Base-by-base conservation (phyloP, 345 rosid species). In the Punica granatum region DNA sequence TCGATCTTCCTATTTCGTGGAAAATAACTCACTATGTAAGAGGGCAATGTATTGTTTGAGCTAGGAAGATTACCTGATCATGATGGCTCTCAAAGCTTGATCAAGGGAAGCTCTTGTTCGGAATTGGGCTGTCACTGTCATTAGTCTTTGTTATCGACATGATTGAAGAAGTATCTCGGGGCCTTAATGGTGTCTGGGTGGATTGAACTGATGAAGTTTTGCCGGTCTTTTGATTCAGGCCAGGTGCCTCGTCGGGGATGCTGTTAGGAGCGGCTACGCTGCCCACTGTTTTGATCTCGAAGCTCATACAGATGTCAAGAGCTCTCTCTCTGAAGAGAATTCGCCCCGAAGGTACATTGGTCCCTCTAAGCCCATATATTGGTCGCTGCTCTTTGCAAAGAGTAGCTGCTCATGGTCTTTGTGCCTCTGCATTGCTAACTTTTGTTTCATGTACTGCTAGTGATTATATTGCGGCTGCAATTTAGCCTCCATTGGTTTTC, bases 191-290 rank as follows among this genome's bases (percentile, higher is more conserved):
- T 31, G 32, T 34, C 31, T 33, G 60, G 2, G 61, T 56, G 0
- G 43, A 42, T 34, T 60, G 43, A 42, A 0, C 6, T 69, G 66
- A 60, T 60, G 25, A 56, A 26, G 4, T 56, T 56, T 12, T 13
- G 14, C 26, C 13, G 33, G 16, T 28, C 46, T 39, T 51, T 36
- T 63, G 32, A 76, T 43, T 23, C 77, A 93, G 98, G 74, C 82
- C 82, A 2, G 99, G 91, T 44, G 97, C 84, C 69, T 84, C 97
- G 1, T 91, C 99, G 6, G 99, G 99, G 76, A 88, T 94, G 67
- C 75, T 91, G 58, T 74, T 94, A 0, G 97, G 95, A 64, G 89
- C 95, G 16, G 87, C 88, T 41, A 88, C 97, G 37, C 83, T 94
- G 72, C 96, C 99, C 0, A 58, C 88, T 60, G 80, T 94, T 43